phyloP scores from a whole-genome alignment of 2,329 filamentous ascomycete species.

The Ascochyta clinopodiicola region DNA sequence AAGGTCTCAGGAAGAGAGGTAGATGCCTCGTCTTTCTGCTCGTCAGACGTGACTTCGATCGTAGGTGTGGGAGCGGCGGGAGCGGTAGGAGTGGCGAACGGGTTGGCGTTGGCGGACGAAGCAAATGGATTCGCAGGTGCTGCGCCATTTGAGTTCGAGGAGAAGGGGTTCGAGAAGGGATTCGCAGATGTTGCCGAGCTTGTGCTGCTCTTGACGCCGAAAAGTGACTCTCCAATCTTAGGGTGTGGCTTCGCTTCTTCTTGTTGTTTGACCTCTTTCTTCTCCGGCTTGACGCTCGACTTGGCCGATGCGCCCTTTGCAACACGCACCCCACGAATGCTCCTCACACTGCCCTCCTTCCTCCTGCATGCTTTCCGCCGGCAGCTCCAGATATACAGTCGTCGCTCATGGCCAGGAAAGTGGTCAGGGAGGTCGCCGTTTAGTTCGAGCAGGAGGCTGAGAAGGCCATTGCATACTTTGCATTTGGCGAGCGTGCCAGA shows the following conservation, averaged over 20 bases:
- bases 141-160: conserved; percentile 49
- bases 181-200: conserved; percentile 29
- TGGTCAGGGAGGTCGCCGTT: conserved; percentile 87
- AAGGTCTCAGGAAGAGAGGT: conserved; percentile 75
- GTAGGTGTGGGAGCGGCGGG: conserved; percentile 30
- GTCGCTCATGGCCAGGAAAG: conserved; percentile 85
- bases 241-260: conserved; percentile 48
- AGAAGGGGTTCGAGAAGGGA: conserved; percentile 65
- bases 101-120: conserved; percentile 28
- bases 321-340: conserved; percentile 71
- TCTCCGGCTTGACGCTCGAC: conserved; percentile 25
- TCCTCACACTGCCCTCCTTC: conserved; percentile 81
- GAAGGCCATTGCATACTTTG: conserved; percentile 82
- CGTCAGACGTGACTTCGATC: conserved; percentile 20
- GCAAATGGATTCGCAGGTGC: conserved; percentile 64
- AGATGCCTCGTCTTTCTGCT: conserved; percentile 32
- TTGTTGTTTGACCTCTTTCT: conserved; percentile 27
- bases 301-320: conserved; percentile 46
- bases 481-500: conserved; percentile 82
- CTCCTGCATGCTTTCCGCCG: conserved; percentile 78
- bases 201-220: conserved; percentile 64
- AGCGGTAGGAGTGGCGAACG: conserved; percentile 42
- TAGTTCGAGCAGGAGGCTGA: conserved; percentile 86
- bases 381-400: conserved; percentile 87
- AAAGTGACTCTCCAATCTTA: conserved; percentile 71